Evolutionary conservation across 106 monocot genomes (phyloP), one percentile per base, ranked within the genome.

Genomic region (Dendrobium nobile): DNA sequence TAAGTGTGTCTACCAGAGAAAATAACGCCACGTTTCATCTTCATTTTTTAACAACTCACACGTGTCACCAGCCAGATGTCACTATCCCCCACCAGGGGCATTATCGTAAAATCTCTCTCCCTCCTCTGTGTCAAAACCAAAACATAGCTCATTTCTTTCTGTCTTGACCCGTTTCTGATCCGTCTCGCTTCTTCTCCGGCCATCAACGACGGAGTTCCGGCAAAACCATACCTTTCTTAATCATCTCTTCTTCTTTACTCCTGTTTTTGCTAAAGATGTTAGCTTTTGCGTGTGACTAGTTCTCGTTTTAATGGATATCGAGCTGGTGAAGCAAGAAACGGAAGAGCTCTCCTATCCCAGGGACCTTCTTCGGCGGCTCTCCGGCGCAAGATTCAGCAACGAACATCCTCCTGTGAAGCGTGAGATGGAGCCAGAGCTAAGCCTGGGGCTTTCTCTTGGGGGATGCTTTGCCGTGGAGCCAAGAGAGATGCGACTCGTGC

Each of bases 371-470:
- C 54, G 67, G 28, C 41, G 67, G 13, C 85, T 91, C 79, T 27
- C 59, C 33, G 79, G 67, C 54, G 19, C 37, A 24, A 16, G 13
- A 45, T 18, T 20, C 5, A 31, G 76, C 44, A 28, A 18, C 11
- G 83, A 80, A 22, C 28, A 22, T 31, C 1, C 44, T n/a, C 5
- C 28, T n/a, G 10, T 27, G 79, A 10, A 9, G 51, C 13, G 7
- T 10, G 27, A 76, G 72, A 80, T 48, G 0, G 85, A 86, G 82
- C 61, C 85, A n/a, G 94, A 94, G 73, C 87, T 94, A 42, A 89
- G 81, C 77, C 77, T 94, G 9, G 91, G 89, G 70, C 82, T 94
- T 0, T 91, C 91, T 2, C 65, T 94, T 4, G 88, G 88, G 16
- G 91, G 93, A 1, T 80, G 84, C 83, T 93, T 91, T 37, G 87